Percentiles rank a stretch among this genome's conserved stretches.
Conservation (phyloP, 768 basidiomycete species). For the Fistulinella prunicolor region DNA sequence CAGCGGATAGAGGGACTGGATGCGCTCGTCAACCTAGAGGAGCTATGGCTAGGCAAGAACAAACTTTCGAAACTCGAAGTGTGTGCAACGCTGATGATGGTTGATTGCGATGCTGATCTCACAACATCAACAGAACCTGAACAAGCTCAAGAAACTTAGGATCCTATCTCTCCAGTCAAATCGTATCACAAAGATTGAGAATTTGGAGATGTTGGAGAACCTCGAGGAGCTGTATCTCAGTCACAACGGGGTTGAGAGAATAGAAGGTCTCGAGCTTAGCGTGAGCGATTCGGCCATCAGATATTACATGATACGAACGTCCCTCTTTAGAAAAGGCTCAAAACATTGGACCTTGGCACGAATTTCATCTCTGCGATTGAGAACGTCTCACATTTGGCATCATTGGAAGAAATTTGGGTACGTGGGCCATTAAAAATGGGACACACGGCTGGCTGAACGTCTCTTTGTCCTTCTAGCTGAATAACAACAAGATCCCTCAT, state of each 20-base stretch:
- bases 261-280: conserved; percentile 86
- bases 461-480: conserved; percentile 54
- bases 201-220: conserved; percentile 63
- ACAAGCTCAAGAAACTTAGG: conserved; percentile 64
- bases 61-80: conserved; percentile 90
- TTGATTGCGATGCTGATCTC: not conserved
- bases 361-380: conserved; percentile 82
- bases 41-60: conserved; percentile 98
- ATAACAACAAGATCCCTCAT: conserved; percentile 78
- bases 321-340: conserved; percentile 53
- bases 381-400: conserved; percentile 70
- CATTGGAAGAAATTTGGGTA: conserved; percentile 95
- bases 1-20: conserved; percentile 89
- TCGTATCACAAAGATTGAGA: conserved; percentile 84
- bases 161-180: conserved; percentile 94
- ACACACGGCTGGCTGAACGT: not conserved
- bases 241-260: conserved; percentile 82
- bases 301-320: not conserved
- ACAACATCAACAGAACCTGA: conserved; percentile 53
- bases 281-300: conserved; percentile 41
- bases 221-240: conserved; percentile 92
- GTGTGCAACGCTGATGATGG: not conserved
- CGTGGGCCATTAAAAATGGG: conserved; percentile 14
- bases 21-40: conserved; percentile 76
- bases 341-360: conserved; percentile 82